These are phyloP conservation scores for Cladosporium sp. DNA, from an alignment of 2,329 filamentous ascomycete genomes.

Conservation along the genomic window DNA sequence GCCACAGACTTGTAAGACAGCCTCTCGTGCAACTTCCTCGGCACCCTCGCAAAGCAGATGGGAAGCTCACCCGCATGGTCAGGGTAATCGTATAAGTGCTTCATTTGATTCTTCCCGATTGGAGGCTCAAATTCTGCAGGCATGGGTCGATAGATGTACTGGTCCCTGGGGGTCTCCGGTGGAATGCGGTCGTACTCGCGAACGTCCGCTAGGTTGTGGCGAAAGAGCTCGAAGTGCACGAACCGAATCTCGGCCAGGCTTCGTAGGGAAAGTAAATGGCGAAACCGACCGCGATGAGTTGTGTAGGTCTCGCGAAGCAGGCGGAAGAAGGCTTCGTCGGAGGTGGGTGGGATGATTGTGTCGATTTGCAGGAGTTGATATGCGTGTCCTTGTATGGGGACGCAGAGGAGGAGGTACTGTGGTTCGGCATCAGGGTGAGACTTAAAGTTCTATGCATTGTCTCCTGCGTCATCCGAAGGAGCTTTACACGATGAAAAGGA, in stretches of 20 bases:
- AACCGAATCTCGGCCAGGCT: not conserved
- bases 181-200: not conserved
- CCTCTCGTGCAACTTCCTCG: not conserved
- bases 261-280: not conserved
- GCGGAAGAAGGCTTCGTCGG: not conserved
- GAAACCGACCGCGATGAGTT: not conserved
- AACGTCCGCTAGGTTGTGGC: not conserved
- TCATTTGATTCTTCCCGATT: not conserved
- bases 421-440: too few relatives aligned
- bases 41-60: not conserved
- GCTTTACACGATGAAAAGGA: too few relatives aligned
- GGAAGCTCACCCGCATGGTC: not conserved
- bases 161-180: not conserved
- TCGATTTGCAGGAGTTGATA: not conserved
- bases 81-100: not conserved
- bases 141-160: not conserved
- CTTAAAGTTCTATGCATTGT: too few relatives aligned
- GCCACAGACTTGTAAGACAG: not conserved
- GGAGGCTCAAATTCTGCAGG: not conserved
- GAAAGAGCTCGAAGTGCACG: not conserved
- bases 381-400: not conserved
- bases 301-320: not conserved
- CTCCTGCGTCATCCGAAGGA: too few relatives aligned
- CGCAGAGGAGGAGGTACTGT: not conserved
- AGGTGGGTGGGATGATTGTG: not conserved